Conservation (phyloP, 805 yeast genomes). For the Pichia cephalocereana region DNA sequence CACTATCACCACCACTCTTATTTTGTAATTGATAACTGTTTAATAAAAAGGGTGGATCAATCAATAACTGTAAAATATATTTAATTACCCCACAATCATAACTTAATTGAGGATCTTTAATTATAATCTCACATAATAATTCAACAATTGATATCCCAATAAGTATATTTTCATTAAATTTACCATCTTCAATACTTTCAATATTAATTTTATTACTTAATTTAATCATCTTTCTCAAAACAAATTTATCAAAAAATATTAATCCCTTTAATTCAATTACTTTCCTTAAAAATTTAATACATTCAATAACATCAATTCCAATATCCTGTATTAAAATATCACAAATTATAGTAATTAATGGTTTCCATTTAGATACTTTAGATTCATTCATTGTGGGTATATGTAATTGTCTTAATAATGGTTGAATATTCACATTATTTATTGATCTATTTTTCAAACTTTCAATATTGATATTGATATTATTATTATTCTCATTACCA, state of each 20-base stretch:
- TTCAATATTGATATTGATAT: neutral
- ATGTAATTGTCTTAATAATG: neutral
- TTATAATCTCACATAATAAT: constrained; percentile 5
- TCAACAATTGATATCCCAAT: neutral
- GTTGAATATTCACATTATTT: neutral
- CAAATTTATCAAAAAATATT: neutral
- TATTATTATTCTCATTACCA: neutral
- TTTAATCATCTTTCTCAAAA: neutral
- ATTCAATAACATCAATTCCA: constrained; percentile 5
- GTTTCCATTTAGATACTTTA: constrained; percentile 28
- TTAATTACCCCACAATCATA: constrained; percentile 4
- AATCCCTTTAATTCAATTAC: constrained; percentile 4
- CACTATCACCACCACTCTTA: neutral
- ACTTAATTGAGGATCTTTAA: constrained; percentile 2
- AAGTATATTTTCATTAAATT: neutral
- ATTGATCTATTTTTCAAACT: neutral
- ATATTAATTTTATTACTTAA: neutral
- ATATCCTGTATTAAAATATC: neutral
- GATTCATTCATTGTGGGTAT: constrained; percentile 22
- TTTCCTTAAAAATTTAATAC: constrained; percentile 6
- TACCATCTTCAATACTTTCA: neutral
- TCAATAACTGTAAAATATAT: constrained; percentile 2
- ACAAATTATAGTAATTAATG: neutral
- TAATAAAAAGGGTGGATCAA: constrained; percentile 10
- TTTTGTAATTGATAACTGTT: neutral